Percentiles rank a stretch among this genome's conserved stretches.
Evolutionary conservation across 495 filamentous ascomycete species (phyloP).

Genomic region (Aspergillus sclerotioniger): DNA sequence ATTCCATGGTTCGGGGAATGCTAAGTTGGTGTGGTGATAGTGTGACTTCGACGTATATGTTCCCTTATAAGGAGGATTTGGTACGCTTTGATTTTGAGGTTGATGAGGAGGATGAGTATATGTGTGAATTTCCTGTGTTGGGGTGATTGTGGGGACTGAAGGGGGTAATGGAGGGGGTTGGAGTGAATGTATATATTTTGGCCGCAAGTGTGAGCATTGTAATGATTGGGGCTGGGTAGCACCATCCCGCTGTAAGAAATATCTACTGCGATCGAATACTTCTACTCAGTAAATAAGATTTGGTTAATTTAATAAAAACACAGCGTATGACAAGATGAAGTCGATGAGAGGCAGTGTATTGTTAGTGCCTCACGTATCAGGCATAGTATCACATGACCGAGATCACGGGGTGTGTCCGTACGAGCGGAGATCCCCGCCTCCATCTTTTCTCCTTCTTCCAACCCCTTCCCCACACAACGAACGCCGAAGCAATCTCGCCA

Average conservation of each 20-base stretch:
- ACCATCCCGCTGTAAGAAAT: too few species aligned
- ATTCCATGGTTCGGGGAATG: neutral
- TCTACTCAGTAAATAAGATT: too few species aligned
- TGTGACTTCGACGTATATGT: slow-evolving; percentile 43
- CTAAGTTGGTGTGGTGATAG: slow-evolving; percentile 6
- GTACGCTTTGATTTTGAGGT: slow-evolving; percentile 52
- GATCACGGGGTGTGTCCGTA: neutral
- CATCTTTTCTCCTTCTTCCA: neutral
- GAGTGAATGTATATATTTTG: neutral
- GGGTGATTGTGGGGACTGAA: too few species aligned
- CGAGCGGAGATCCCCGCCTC: neutral
- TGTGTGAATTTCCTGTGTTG: slow-evolving; percentile 33
- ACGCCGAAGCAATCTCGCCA: too few species aligned
- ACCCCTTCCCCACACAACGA: neutral
- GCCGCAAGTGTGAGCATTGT: too few species aligned
- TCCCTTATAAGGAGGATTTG: slow-evolving; percentile 48
- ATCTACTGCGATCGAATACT: too few species aligned
- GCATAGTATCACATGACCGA: neutral
- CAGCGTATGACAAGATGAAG: too few species aligned
- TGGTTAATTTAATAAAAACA: too few species aligned
- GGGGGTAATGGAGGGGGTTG: too few species aligned
- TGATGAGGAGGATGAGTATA: slow-evolving; percentile 34
- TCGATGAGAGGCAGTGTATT: too few species aligned
- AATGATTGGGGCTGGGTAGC: too few species aligned
- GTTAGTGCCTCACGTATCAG: neutral